Conservation (phyloP, 192 early-diverging fungal genomes). For the Coemansia sp. region DNA sequence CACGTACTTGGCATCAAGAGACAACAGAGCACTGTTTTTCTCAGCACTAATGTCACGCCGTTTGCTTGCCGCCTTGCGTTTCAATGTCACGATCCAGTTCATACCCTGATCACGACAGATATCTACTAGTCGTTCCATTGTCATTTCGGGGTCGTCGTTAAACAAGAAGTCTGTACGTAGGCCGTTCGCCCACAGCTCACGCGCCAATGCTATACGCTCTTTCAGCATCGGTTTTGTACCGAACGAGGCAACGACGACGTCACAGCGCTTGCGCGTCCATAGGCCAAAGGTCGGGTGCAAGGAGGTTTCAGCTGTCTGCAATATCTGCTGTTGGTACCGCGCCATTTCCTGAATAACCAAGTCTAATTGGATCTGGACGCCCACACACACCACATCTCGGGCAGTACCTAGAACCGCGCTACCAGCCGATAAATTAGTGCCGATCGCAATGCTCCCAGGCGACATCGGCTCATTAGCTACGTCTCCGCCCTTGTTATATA, state of each 20-base stretch:
- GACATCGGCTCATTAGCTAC: neutral
- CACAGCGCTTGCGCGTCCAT: slow-evolving; percentile 67
- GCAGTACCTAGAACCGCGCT: slow-evolving; percentile 45
- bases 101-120: slow-evolving; percentile 70
- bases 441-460: slow-evolving; percentile 19
- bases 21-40: neutral
- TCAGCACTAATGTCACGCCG: neutral
- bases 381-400: slow-evolving; percentile 64
- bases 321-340: slow-evolving; percentile 58
- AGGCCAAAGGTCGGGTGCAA: slow-evolving; percentile 53
- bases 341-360: slow-evolving; percentile 68
- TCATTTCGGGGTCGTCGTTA: slow-evolving; percentile 70
- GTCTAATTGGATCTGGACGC: slow-evolving; percentile 82
- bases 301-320: slow-evolving; percentile 22
- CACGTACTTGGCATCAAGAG: slow-evolving; percentile 21
- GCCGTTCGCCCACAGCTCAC: slow-evolving; percentile 77
- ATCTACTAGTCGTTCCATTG: slow-evolving; percentile 64
- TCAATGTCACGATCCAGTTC: slow-evolving; percentile 81
- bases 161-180: slow-evolving; percentile 83
- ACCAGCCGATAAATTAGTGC: slow-evolving; percentile 43
- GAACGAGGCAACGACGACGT: slow-evolving; percentile 83
- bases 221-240: slow-evolving; percentile 66
- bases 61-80: slow-evolving; percentile 33
- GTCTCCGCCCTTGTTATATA: slow-evolving; percentile 22
- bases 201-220: slow-evolving; percentile 76